Base-by-base conservation (phyloP, 345 rosid genomes). In the Draba incana region DNA sequence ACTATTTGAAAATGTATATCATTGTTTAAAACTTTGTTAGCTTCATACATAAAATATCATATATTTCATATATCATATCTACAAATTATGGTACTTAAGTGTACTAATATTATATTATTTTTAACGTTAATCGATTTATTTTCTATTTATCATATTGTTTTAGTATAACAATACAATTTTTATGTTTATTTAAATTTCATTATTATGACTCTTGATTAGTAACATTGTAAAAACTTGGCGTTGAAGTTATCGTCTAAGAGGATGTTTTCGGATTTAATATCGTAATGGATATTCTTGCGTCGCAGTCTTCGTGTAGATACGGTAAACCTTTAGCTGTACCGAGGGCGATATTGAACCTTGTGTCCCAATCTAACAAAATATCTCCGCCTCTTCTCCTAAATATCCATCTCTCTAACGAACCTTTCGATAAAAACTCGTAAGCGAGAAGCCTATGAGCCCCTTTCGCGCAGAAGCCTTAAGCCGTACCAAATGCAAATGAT, bases 271-370 rank as follows among this genome's bases (percentile, higher is more conserved):
- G 98, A 97, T 73, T 93, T 93, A 52, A 93, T 90, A 71, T 93
- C 98, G 14, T 97, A 90, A 28, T 92, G 98, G 20, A 93, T 72
- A 93, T 88, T 78, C 86, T 88, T 23, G 75, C 77, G 39, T 93
- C 97, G 5, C 98, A 93, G 46, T 93, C 98, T 77, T 82, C 89
- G 7, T 93, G 98, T 42, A 90, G 87, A 50, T 93, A 93, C 25
- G 98, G 97, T 45, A 90, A 79, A 5, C 98, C 98, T 77, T 90
- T 93, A 0, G 97, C 97, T 2, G 90, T 90, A 15, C 96, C 94
- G 1, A 90, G 31, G 0, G 98, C 96, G 5, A 93, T 90, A 71
- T 74, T 75, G 75, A 82, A 90, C 70, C 97, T 83, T 53, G 86
- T 88, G 53, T 79, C 81, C 98, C 96, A 93, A 61, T 88, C 85